A percentile compares a stretch with the other conserved stretches of the same genome.
These are phyloP conservation scores for Entomortierella lignicola DNA, from an alignment of 192 early-diverging fungal genomes.

Conservation along the genomic window DNA sequence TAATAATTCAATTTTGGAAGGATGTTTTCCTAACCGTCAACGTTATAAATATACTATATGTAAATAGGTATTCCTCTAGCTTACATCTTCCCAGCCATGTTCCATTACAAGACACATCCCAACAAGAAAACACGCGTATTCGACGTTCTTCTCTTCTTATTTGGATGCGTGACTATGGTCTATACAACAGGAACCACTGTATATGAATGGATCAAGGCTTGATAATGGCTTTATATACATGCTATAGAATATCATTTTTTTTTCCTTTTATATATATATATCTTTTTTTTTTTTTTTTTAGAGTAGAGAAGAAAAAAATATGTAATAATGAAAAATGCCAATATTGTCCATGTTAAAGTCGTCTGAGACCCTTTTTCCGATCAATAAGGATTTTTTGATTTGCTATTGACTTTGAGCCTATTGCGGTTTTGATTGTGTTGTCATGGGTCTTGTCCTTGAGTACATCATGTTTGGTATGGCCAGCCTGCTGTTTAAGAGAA, in stretches of 20 bases:
- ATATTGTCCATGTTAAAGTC: constrained; percentile 4
- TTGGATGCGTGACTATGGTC: constrained; percentile 77
- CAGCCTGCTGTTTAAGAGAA: neutral
- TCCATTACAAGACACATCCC: constrained; percentile 80
- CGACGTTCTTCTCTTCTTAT: constrained; percentile 71
- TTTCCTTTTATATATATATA: too few relatives aligned
- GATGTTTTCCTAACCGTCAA: too few relatives aligned
- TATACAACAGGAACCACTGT: constrained; percentile 88
- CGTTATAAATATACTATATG: too few relatives aligned
- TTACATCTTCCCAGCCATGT: constrained; percentile 89
- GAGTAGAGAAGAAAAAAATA: neutral
- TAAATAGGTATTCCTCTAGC: constrained; percentile 70
- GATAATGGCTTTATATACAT: neutral
- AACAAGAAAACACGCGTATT: constrained; percentile 58
- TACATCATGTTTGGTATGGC: neutral
- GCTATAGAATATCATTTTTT: too few relatives aligned
- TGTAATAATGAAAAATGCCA: constrained; percentile 12
- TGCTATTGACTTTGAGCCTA: neutral
- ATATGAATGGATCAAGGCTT: constrained; percentile 61
- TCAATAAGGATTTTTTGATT: neutral
- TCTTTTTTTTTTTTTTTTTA: too few relatives aligned
- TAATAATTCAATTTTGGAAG: neutral
- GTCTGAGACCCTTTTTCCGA: constrained; percentile 9
- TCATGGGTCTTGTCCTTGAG: constrained; percentile 5
- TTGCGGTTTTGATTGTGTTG: neutral